Base-by-base conservation (phyloP, 306 rosid species). In the Gynostemma pentaphyllum region DNA sequence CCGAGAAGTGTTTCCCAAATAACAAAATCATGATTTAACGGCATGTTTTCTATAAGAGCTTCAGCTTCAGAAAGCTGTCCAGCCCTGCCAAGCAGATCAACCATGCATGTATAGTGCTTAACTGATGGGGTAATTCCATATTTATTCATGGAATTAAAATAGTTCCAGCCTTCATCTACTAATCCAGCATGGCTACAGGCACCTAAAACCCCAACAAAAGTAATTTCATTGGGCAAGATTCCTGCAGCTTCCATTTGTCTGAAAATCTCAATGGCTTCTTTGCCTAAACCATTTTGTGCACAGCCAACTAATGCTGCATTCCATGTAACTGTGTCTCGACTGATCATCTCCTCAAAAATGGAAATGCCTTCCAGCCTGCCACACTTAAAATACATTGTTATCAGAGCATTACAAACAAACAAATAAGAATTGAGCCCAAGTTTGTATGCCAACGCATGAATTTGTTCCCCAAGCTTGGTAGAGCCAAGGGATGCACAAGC, bases 371-470 rank as follows among this genome's bases (percentile, higher is more conserved):
- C 72, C 1, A 50, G 52, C 55, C 37, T 77, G 19, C 78, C 77
- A 64, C 81, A 72, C 68, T 57, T 72, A 59, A 72, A 77, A 69
- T 72, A 69, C 81, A 77, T 72, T n/a, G 75, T 68, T 49, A 72
- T 55, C 42, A 68, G 46, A 41, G 81, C 70, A 68, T 76, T 72
- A 36, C 63, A 62, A 19, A 62, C 71, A 30, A 56, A 55, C 60
- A 72, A 36, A 57, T 66, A 68, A 53, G 69, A 42, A 77, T 50
- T 62, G 45, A 77, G 53, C 26, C 70, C 72, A 69, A 77, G 36
- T 65, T 72, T 77, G 64, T 65, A 46, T 12, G 63, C 23, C 39
- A 44, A 46, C 28, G 56, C 65, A 69, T 64, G 78, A 16, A 72
- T 64, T 44, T 64, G 81, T 49, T 72, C 72, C 45, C 78, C 81